phyloP scores from a whole-genome alignment of 306 rosid species.

The Ziziphus jujuba region DNA sequence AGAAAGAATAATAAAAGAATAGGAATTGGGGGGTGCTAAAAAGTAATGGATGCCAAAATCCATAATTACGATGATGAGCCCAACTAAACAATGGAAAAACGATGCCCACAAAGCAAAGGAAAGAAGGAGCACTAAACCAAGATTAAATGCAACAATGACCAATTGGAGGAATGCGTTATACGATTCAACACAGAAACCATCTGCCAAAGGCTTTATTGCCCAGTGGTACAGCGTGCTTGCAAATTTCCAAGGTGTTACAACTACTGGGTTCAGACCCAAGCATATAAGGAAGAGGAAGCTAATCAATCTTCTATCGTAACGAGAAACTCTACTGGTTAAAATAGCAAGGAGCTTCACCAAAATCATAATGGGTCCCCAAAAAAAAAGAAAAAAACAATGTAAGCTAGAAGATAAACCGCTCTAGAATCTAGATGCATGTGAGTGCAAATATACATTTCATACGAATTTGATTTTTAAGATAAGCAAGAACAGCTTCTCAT shows the following conservation, averaged over 20 bases:
- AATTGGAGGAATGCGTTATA: not conserved
- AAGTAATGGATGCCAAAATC: not conserved
- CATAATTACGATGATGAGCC: not conserved
- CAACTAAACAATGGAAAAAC: constrained; percentile 3
- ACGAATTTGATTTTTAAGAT: too few relatives aligned
- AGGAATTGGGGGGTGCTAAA: not conserved
- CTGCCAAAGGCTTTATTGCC: not conserved
- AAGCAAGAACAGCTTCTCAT: not conserved
- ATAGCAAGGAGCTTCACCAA: too few relatives aligned
- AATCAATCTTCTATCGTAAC: too few relatives aligned
- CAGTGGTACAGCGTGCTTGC: not conserved
- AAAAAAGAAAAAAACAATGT: too few relatives aligned
- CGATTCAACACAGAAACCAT: not conserved
- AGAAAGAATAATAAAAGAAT: not conserved
- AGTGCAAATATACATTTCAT: not conserved
- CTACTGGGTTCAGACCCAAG: not conserved
- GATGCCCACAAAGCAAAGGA: not conserved
- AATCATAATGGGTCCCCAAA: too few relatives aligned
- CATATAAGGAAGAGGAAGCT: not conserved
- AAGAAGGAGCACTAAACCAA: constrained; percentile 1
- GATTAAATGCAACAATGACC: not conserved
- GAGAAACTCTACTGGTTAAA: too few relatives aligned
- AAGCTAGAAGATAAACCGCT: too few relatives aligned
- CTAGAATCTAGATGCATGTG: too few relatives aligned
- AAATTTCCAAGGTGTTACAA: constrained; percentile 1